Conservation (phyloP, 176 grass and related monocot genomes). For the Phragmites australis region DNA sequence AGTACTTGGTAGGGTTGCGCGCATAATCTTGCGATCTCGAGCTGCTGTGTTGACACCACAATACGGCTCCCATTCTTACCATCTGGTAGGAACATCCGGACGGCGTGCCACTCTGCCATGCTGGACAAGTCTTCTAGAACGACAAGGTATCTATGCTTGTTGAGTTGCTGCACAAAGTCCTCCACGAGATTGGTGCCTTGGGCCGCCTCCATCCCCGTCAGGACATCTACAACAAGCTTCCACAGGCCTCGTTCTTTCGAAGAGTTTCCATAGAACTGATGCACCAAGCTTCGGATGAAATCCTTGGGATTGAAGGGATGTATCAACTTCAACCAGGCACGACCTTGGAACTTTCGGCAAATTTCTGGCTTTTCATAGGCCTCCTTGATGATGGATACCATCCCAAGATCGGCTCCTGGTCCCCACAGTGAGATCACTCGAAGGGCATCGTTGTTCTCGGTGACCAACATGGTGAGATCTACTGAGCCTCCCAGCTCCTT, state of each 20-base stretch:
- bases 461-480: background rate
- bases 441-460: background rate
- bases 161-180: background rate
- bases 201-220: background rate
- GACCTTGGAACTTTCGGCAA: background rate
- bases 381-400: background rate
- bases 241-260: background rate
- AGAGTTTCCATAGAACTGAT: background rate
- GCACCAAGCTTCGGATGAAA: background rate
- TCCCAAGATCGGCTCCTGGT: background rate
- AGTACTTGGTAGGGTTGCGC: background rate
- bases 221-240: background rate
- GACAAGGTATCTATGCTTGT: background rate
- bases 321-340: conserved; percentile 24
- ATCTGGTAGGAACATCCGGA: background rate
- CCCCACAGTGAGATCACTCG: conserved; percentile 24
- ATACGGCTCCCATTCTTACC: background rate
- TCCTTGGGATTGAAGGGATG: background rate
- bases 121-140: background rate
- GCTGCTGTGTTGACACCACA: background rate
- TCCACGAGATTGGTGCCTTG: background rate
- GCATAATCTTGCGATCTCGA: background rate
- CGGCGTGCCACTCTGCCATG: background rate
- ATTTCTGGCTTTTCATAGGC: background rate
- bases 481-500: background rate